These are phyloP conservation scores for Anacardium occidentale DNA, from an alignment of 345 rosid species.

Conservation along the genomic window DNA sequence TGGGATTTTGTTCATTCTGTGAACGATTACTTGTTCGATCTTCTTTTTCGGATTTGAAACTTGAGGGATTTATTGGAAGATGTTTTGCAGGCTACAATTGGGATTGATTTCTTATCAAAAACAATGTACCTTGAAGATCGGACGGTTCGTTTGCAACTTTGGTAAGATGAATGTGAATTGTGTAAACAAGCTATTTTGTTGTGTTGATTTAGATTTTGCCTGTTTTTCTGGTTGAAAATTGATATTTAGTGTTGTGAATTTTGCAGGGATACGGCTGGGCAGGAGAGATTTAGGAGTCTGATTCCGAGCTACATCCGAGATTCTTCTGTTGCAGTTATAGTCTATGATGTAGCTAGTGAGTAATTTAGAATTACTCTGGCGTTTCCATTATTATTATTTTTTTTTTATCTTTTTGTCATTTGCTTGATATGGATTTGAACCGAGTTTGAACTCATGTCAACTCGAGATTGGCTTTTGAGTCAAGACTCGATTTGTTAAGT, in stretches of 20 bases:
- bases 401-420: too few relatives aligned
- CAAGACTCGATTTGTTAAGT: too few relatives aligned
- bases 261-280: constrained; percentile 94
- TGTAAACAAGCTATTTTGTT: not conserved
- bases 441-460: too few relatives aligned
- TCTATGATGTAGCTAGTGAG: constrained; percentile 88
- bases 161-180: constrained; percentile 37
- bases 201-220: not conserved
- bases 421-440: too few relatives aligned
- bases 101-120: constrained; percentile 87
- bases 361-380: not conserved
- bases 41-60: too few relatives aligned
- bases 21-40: too few relatives aligned
- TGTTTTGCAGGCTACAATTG: constrained; percentile 76
- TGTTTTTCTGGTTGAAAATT: not conserved
- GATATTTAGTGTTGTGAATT: constrained; percentile 12
- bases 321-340: constrained; percentile 93
- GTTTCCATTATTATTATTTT: too few relatives aligned
- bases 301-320: constrained; percentile 95
- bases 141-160: constrained; percentile 89
- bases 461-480: too few relatives aligned
- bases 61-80: not conserved
- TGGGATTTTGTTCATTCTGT: too few relatives aligned
- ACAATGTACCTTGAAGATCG: constrained; percentile 96
- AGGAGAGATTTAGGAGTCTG: constrained; percentile 92